These are phyloP conservation scores for Penicillium sp. DNA, from an alignment of 2,329 filamentous ascomycete genomes.

Conservation along the genomic window DNA sequence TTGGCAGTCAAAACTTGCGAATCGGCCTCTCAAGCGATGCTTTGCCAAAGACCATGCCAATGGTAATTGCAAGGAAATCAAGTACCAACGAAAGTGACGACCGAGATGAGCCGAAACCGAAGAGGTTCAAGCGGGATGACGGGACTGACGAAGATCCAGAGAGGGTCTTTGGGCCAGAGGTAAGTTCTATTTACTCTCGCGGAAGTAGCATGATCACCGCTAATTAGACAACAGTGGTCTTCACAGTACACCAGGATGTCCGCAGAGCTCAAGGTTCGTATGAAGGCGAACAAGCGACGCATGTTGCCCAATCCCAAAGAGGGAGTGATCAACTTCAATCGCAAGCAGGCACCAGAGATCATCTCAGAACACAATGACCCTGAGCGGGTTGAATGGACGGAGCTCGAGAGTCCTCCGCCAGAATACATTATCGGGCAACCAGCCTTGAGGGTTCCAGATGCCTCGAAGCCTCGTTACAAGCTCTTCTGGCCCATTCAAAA, in stretches of 20 bases:
- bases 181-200: conserved; percentile 46
- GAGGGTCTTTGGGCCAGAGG: conserved; percentile 84
- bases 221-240: conserved; percentile 52
- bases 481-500: conserved; percentile 88
- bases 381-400: conserved; percentile 92
- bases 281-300: conserved; percentile 91
- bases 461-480: conserved; percentile 86
- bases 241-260: conserved; percentile 77
- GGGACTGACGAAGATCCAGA: conserved; percentile 61
- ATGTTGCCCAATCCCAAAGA: conserved; percentile 98
- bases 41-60: conserved; percentile 89
- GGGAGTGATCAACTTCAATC: conserved; percentile 91
- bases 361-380: conserved; percentile 96
- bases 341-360: conserved; percentile 76
- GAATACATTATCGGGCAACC: conserved; percentile 80
- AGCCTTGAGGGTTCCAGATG: conserved; percentile 84
- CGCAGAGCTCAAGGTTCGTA: conserved; percentile 82
- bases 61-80: conserved; percentile 83
- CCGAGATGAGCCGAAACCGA: conserved; percentile 75
- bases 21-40: conserved; percentile 96
- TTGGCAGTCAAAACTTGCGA: conserved; percentile 91
- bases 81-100: conserved; percentile 79
- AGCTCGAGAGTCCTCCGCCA: conserved; percentile 69
- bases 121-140: conserved; percentile 63
- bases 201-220: neutral